These are phyloP conservation scores for Cladosporium halotolerans DNA, from an alignment of 2,329 filamentous ascomycete species.

Conservation along the genomic window DNA sequence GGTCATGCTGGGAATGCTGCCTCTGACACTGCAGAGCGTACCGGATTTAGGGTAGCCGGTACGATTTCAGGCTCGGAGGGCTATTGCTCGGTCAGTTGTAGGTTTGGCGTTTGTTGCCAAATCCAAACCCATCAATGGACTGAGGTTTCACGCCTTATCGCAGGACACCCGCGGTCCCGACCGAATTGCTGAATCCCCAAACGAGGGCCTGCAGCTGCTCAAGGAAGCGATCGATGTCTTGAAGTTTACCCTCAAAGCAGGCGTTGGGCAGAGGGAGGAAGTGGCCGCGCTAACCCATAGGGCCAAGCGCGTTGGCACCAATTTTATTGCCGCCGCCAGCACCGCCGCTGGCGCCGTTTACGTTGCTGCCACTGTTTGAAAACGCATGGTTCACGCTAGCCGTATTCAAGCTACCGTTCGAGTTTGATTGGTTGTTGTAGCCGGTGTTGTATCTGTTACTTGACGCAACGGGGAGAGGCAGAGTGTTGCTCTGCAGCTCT, in stretches of 20 bases:
- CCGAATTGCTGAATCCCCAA: slow-evolving; percentile 76
- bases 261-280: slow-evolving; percentile 83
- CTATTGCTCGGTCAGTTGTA: slow-evolving; percentile 52
- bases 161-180: slow-evolving; percentile 70
- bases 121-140: slow-evolving; percentile 37
- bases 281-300: slow-evolving; percentile 69
- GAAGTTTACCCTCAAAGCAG: slow-evolving; percentile 85
- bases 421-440: slow-evolving; percentile 25
- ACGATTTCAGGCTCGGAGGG: slow-evolving; percentile 37
- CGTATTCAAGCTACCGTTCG: slow-evolving; percentile 25
- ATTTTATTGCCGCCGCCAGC: no score
- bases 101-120: slow-evolving; percentile 46
- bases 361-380: slow-evolving; percentile 19
- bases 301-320: slow-evolving; percentile 43
- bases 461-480: slow-evolving; percentile 33
- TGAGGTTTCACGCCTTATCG: slow-evolving; percentile 63
- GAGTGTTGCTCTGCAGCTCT: slow-evolving; percentile 67
- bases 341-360: slow-evolving; percentile 15
- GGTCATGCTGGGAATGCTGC: slow-evolving; percentile 30
- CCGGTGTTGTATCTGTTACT: slow-evolving; percentile 34
- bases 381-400: slow-evolving; percentile 31
- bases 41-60: slow-evolving; percentile 17
- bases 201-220: slow-evolving; percentile 95
- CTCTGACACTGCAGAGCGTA: slow-evolving; percentile 30
- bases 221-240: slow-evolving; percentile 90